Conservation (phyloP, 257 asterid genomes). For the Jasminum sambac region DNA sequence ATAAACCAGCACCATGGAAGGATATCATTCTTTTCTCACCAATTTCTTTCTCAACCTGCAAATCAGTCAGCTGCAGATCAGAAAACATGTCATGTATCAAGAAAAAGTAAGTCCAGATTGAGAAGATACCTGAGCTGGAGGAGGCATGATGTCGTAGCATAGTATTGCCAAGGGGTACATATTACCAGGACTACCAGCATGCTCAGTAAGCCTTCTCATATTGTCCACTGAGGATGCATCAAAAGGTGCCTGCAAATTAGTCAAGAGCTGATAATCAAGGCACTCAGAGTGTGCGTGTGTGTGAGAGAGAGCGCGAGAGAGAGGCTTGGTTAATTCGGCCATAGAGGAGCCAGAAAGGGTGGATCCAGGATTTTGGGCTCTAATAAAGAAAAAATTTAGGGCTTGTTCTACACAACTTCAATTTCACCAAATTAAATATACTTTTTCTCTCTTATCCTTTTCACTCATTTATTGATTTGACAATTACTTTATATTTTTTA, state of each 20-base stretch:
- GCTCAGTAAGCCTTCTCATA: constrained; percentile 84
- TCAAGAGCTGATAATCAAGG: constrained; percentile 19
- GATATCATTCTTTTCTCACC: constrained; percentile 82
- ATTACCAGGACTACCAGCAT: constrained; percentile 76
- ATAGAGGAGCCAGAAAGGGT: constrained; percentile 1
- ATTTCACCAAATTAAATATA: too few species aligned
- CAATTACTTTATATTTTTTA: too few species aligned
- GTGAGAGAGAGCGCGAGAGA: neutral
- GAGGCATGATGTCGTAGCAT: constrained; percentile 83
- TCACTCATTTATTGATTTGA: too few species aligned
- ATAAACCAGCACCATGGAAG: constrained; percentile 83
- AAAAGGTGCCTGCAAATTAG: constrained; percentile 64
- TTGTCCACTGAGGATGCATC: constrained; percentile 73
- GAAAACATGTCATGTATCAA: neutral
- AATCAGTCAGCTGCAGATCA: constrained; percentile 17
- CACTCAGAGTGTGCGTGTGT: neutral
- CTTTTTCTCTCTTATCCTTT: too few species aligned
- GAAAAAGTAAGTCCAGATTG: neutral
- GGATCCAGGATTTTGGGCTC: too few species aligned
- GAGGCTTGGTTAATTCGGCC: neutral
- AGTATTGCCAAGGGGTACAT: constrained; percentile 72
- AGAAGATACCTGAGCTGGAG: constrained; percentile 65
- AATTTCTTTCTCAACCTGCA: constrained; percentile 84
- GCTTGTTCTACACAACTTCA: too few species aligned
- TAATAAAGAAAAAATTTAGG: too few species aligned